Conservation (phyloP, 768 basidiomycete species). For the Daedaleopsis sinensis region DNA sequence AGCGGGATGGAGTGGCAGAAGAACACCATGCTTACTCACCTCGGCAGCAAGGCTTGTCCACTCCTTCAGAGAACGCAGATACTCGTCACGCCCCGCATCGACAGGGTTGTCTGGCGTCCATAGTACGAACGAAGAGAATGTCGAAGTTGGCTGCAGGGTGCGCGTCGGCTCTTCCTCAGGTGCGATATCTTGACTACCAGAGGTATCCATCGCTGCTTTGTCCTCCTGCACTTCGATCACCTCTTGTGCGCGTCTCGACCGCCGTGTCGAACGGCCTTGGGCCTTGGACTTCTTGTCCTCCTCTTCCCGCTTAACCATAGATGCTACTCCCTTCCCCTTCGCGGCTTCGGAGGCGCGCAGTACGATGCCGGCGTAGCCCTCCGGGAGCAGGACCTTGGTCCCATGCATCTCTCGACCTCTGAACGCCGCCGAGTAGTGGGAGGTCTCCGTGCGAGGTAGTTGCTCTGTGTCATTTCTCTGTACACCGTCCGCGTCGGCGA, state of each 20-base stretch:
- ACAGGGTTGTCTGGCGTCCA: conserved; percentile 78
- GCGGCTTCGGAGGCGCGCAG: conserved; percentile 40
- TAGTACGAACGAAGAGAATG: conserved; percentile 69
- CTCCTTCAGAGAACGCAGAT: conserved; percentile 65
- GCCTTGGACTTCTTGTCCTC: conserved; percentile 18
- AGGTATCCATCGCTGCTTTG: conserved; percentile 35
- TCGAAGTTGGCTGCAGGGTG: conserved; percentile 49
- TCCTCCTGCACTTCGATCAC: conserved; percentile 30
- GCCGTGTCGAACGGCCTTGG: conserved; percentile 28
- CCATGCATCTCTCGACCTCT: conserved; percentile 78
- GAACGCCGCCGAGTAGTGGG: conserved; percentile 64
- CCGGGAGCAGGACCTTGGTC: conserved; percentile 58
- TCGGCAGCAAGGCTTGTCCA: conserved; percentile 69
- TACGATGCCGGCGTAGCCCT: conserved; percentile 70
- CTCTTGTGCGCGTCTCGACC: conserved; percentile 28
- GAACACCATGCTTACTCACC: conserved; percentile 38
- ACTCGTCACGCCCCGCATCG: conserved; percentile 73
- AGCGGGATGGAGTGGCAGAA: background rate
- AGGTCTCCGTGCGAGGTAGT: conserved; percentile 15
- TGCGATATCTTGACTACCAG: conserved; percentile 21
- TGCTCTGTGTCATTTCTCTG: background rate
- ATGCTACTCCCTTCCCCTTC: conserved; percentile 4
- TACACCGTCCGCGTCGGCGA: background rate
- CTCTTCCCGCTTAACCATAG: conserved; percentile 6
- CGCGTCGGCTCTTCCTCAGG: conserved; percentile 32